Percentiles rank a stretch among this genome's conserved stretches.
Conservation (phyloP, 139 green algal species). For the Nannochloris sp. region DNA sequence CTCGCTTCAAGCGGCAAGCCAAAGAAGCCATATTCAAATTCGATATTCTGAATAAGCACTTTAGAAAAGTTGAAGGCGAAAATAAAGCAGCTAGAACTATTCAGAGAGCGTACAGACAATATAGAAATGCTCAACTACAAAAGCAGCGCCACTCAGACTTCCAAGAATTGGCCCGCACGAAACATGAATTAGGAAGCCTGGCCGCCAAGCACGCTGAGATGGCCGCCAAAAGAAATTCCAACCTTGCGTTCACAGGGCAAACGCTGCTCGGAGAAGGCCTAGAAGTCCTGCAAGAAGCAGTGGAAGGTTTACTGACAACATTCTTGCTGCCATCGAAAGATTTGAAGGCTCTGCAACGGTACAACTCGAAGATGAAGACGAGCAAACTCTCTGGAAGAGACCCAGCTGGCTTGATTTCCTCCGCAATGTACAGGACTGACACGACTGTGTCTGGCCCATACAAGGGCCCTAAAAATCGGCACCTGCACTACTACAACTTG, state of each 20-base stretch:
- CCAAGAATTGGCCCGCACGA: conserved; percentile 8
- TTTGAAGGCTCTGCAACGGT: conserved; percentile 6
- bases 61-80: background rate
- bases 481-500: too few species aligned
- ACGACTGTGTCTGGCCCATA: too few species aligned
- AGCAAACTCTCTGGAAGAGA: too few species aligned
- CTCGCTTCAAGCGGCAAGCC: background rate
- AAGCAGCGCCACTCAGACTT: background rate
- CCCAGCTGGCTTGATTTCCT: too few species aligned
- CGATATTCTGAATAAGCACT: background rate
- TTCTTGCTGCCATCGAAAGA: conserved; percentile 41
- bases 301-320: conserved; percentile 31
- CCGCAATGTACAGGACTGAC: too few species aligned
- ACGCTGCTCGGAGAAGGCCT: conserved; percentile 35
- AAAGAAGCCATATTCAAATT: background rate
- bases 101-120: conserved; percentile 25
- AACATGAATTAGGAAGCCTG: conserved; percentile 17
- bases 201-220: conserved; percentile 26
- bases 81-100: conserved; percentile 28
- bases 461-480: too few species aligned
- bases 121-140: background rate
- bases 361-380: background rate
- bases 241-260: conserved; percentile 39
- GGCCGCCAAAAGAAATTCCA: conserved; percentile 18
- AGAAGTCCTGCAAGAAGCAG: conserved; percentile 28